Conservation (phyloP, 2,329 filamentous ascomycete species). For the Diaporthe sp. region DNA sequence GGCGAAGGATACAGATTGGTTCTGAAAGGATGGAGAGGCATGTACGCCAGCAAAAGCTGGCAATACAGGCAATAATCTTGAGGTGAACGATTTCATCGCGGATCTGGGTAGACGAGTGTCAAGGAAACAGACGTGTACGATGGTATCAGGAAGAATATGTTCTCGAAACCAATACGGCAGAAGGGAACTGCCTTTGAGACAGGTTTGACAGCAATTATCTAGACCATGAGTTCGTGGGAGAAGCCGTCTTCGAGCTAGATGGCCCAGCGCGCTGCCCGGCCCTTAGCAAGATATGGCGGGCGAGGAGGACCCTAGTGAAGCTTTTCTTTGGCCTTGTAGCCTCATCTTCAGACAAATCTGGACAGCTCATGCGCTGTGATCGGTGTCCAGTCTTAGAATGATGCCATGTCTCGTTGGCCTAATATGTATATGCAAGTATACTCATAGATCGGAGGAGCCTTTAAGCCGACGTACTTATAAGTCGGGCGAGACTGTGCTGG, state of each 20-base stretch:
- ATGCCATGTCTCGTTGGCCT: background rate
- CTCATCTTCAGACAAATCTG: background rate
- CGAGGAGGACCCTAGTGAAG: background rate
- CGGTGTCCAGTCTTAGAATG: background rate
- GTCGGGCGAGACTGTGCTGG: background rate
- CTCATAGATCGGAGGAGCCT: background rate
- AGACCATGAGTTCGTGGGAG: background rate
- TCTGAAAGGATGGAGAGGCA: background rate
- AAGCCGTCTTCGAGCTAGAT: constrained; percentile 11
- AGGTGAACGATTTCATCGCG: background rate
- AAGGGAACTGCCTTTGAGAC: background rate
- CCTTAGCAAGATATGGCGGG: background rate
- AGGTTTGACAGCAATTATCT: background rate
- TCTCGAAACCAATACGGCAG: no score
- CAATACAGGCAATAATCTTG: background rate
- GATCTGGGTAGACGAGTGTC: no score
- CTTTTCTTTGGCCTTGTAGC: background rate
- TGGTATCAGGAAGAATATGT: background rate
- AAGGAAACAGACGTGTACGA: background rate
- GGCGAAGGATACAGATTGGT: background rate
- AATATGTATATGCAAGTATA: background rate
- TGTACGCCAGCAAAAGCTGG: constrained; percentile 1
- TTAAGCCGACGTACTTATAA: background rate
- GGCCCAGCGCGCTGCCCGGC: background rate
- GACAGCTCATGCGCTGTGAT: background rate